Base-by-base conservation (phyloP, 225 moss, liverwort and hornwort genomes). In the Rhytidiadelphus loreus region DNA sequence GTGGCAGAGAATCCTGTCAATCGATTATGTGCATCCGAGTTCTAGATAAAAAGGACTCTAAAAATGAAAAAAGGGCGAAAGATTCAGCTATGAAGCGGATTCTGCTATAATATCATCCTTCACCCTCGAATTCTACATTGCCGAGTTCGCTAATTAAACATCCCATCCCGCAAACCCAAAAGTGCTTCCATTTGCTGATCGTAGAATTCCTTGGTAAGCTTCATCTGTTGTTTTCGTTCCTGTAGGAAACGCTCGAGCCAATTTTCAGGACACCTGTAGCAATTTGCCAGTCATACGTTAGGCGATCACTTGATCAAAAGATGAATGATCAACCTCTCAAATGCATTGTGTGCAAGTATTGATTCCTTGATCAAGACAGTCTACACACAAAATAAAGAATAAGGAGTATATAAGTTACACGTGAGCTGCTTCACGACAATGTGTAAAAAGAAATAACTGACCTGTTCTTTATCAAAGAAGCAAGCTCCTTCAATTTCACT, bases 141-240 rank as follows among this genome's bases (percentile, higher is more conserved):
- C 30, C 35, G 35, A 46, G 37, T 37, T 58, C 83, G 58, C 39
- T 83, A 90, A 20, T 15, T 68, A 69, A 93, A 56, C 73, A 88
- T 92, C 30, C 87, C 88, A 88, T 93, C n/a, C 39, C 93, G 89
- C 91, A 95, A 90, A 63, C 97, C 96, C 80, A 96, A 56, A 14
- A 95, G 89, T 57, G 62, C 76, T 72, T 92, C 92, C 32, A 95
- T 88, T 90, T 97, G 92, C 50, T 90, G 88, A 55, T 97, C 96
- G 82, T 95, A 97, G 76, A 87, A 91, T 62, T 91, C 87, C 87
- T 96, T 97, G 11, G 94, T 92, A 55, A 95, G 94, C 85, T 93
- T 93, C 81, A 97, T 9, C 79, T 95, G 95, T 35, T 94, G 91
- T 64, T 91, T 90, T 43, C 98, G 93, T 86, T 98, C 98, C 84